Evolutionary conservation across 805 yeast species (phyloP).

Genomic region (Nakazawaea molendinolei): DNA sequence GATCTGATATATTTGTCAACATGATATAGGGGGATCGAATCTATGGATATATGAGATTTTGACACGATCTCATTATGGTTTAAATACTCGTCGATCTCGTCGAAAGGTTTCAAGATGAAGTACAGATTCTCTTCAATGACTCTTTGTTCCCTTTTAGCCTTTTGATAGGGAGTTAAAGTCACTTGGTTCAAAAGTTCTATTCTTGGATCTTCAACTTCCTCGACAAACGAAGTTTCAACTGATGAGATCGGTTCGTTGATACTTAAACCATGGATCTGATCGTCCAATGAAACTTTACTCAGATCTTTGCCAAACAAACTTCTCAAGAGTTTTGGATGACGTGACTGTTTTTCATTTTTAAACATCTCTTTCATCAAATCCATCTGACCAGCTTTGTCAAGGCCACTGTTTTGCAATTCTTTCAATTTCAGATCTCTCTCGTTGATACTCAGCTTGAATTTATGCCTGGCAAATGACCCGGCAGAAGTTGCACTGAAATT

Average conservation of each 20-base stretch:
- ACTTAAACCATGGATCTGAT: constrained; percentile 20
- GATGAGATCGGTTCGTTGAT: constrained; percentile 17
- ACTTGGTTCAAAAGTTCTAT: constrained; percentile 29
- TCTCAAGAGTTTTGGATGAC: constrained; percentile 39
- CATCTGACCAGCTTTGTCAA: constrained; percentile 16
- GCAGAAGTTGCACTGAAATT: constrained; percentile 88
- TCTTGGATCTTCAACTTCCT: constrained; percentile 39
- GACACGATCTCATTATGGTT: constrained; percentile 41
- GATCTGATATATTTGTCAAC: constrained; percentile 37
- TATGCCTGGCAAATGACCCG: constrained; percentile 76
- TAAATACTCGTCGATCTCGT: constrained; percentile 29
- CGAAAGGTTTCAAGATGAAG: constrained; percentile 58
- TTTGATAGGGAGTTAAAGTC: constrained; percentile 58
- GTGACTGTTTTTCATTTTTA: constrained; percentile 32
- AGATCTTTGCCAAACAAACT: constrained; percentile 31
- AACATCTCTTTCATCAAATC: constrained; percentile 34
- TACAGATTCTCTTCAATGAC: constrained; percentile 55
- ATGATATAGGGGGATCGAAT: constrained; percentile 25
- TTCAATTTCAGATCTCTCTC: constrained; percentile 26
- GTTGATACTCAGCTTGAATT: constrained; percentile 34
- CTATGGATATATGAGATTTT: constrained; percentile 14
- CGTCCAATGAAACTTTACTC: constrained; percentile 27
- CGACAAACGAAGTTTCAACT: constrained; percentile 25
- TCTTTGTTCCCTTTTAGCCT: constrained; percentile 61
- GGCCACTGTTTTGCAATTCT: constrained; percentile 14